phyloP scores from a whole-genome alignment of 768 basidiomycete species.

The Gymnopilus dilepis region DNA sequence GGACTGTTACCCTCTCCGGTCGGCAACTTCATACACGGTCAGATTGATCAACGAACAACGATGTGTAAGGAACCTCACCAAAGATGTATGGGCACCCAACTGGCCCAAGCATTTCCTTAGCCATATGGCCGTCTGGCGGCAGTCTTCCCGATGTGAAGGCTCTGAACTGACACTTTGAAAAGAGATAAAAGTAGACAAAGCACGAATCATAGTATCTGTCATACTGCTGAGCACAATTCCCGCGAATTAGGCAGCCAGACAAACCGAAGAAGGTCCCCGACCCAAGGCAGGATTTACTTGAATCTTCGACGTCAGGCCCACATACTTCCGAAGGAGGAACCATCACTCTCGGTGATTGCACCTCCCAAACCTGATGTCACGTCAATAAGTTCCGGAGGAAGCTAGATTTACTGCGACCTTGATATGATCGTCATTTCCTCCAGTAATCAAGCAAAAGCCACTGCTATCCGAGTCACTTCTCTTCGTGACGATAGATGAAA shows the following conservation, averaged over 20 bases:
- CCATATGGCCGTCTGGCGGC: conserved; percentile 94
- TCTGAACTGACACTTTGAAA: conserved; percentile 85
- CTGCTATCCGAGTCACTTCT: conserved; percentile 31
- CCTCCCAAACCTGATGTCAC: conserved; percentile 56
- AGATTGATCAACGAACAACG: not conserved
- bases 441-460: conserved; percentile 64
- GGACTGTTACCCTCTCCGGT: conserved; percentile 82
- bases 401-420: conserved; percentile 52
- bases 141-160: conserved; percentile 76
- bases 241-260: conserved; percentile 1
- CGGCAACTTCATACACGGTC: conserved; percentile 57
- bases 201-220: conserved; percentile 77
- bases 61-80: conserved; percentile 53
- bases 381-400: not conserved
- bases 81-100: conserved; percentile 80
- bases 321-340: conserved; percentile 21
- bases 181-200: conserved; percentile 84
- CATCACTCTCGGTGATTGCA: conserved; percentile 38
- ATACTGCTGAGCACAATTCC: not conserved
- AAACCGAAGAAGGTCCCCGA: conserved; percentile 32
- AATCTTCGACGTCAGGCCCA: conserved; percentile 17
- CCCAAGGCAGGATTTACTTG: conserved; percentile 24
- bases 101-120: conserved; percentile 86
- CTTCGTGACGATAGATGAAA: conserved; percentile 73
- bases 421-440: conserved; percentile 85